Evolutionary conservation across 441 rosid genomes (phyloP).

Genomic region (Heliophila coronopifolia): DNA sequence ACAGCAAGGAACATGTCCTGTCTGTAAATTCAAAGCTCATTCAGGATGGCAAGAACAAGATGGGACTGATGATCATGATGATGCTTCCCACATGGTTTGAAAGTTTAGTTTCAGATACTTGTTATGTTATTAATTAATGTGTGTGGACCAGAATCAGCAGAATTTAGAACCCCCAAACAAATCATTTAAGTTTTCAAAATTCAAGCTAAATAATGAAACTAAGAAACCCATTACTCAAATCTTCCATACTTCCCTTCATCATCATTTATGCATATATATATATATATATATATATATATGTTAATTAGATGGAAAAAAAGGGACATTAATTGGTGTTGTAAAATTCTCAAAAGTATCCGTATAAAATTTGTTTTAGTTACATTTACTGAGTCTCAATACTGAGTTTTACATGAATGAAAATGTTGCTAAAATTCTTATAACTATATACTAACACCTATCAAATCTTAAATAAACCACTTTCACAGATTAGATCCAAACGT

Average conservation of each 20-base stretch:
- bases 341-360: background rate
- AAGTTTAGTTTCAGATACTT: background rate
- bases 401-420: background rate
- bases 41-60: constrained; percentile 56
- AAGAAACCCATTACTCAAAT: too few relatives aligned
- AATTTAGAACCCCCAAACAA: background rate
- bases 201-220: background rate
- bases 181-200: background rate
- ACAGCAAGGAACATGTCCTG: constrained; percentile 92
- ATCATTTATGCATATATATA: too few relatives aligned
- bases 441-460: background rate
- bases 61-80: constrained; percentile 34
- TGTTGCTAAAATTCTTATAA: background rate
- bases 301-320: too few relatives aligned
- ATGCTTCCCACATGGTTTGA: constrained; percentile 60
- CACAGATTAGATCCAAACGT: too few relatives aligned
- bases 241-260: too few relatives aligned
- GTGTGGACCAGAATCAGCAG: background rate
- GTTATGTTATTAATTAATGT: constrained; percentile 8
- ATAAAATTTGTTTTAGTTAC: background rate
- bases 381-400: background rate
- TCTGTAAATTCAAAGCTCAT: constrained; percentile 72
- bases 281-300: too few relatives aligned
- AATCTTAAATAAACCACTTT: background rate
- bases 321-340: too few relatives aligned